A percentile compares a stretch with the other conserved stretches of the same genome.
These are phyloP conservation scores for Aspergillus leporis DNA, from an alignment of 495 filamentous ascomycete species.

Conservation along the genomic window DNA sequence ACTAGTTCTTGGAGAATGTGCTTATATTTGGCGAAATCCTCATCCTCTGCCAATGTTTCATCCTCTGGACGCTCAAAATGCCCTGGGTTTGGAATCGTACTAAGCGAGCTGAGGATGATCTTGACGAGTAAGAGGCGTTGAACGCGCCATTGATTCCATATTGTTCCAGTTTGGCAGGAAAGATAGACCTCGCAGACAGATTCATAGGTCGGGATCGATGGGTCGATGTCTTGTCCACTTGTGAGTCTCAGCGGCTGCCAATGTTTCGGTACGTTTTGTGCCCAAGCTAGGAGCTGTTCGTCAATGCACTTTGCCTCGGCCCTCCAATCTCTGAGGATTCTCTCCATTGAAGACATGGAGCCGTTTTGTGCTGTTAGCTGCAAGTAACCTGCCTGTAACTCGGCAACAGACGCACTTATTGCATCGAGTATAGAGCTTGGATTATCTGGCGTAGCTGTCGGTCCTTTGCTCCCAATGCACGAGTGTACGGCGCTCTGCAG, in stretches of 20 bases:
- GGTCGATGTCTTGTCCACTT: slow-evolving; percentile 16
- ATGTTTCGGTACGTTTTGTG: slow-evolving; percentile 8
- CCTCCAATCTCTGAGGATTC: slow-evolving; percentile 6
- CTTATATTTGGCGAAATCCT: not conserved
- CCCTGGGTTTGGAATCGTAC: not conserved
- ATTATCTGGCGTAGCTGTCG: not conserved
- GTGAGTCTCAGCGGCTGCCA: slow-evolving; percentile 12
- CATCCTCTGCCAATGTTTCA: not conserved
- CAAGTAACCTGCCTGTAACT: not conserved
- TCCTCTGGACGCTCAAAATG: not conserved
- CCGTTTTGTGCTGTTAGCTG: not conserved
- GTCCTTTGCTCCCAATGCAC: not conserved
- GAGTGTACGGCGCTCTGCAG: not conserved
- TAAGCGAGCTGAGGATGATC: slow-evolving; percentile 6
- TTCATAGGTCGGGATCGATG: slow-evolving; percentile 15
- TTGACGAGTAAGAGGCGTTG: slow-evolving; percentile 18
- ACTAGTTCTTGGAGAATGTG: slow-evolving; percentile 16
- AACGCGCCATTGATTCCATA: slow-evolving; percentile 23
- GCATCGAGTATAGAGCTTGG: not conserved
- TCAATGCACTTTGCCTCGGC: slow-evolving; percentile 14
- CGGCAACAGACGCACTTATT: not conserved
- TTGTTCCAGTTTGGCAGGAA: slow-evolving; percentile 15
- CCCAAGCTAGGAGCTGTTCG: slow-evolving; percentile 10
- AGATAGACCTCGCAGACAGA: slow-evolving; percentile 20
- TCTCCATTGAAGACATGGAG: not conserved